Evolutionary conservation across 2,329 filamentous ascomycete genomes (phyloP).

Genomic region (Periconia sp.): DNA sequence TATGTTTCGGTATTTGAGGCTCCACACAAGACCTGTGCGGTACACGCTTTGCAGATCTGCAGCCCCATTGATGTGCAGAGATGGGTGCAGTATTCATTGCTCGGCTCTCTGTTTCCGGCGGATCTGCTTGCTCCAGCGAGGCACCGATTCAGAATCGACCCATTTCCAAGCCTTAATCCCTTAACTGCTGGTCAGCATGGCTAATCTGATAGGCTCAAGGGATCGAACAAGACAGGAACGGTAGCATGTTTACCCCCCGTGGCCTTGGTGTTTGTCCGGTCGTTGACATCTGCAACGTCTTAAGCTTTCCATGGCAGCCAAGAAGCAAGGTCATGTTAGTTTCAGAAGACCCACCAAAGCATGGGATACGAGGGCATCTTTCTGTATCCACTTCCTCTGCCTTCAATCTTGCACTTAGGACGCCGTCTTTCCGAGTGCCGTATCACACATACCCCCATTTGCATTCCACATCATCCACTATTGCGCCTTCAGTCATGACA

Average conservation of each 20-base stretch:
- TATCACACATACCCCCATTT: background rate
- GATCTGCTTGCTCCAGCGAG: constrained; percentile 5
- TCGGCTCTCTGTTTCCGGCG: constrained; percentile 9
- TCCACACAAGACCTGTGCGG: no score
- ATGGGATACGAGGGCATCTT: background rate
- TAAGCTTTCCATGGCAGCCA: constrained; percentile 2
- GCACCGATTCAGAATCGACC: constrained; percentile 1
- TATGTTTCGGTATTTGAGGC: no score
- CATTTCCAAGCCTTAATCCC: constrained; percentile 6
- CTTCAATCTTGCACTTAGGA: background rate
- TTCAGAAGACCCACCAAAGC: background rate
- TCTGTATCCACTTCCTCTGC: background rate
- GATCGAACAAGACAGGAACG: constrained; percentile 2
- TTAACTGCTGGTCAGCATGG: constrained; percentile 8
- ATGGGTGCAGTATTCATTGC: background rate
- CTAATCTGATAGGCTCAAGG: constrained; percentile 4
- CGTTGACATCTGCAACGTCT: constrained; percentile 14
- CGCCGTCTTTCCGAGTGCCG: background rate
- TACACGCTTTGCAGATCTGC: background rate
- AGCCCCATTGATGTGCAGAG: background rate
- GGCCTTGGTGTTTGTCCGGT: constrained; percentile 7
- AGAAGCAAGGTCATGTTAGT: background rate
- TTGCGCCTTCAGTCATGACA: background rate
- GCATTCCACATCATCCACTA: background rate
- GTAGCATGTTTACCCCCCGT: constrained; percentile 12